Percentiles rank a stretch among this genome's conserved stretches.
These are phyloP conservation scores for Xylaria intraflava DNA, from an alignment of 495 filamentous ascomycete species.

Conservation along the genomic window DNA sequence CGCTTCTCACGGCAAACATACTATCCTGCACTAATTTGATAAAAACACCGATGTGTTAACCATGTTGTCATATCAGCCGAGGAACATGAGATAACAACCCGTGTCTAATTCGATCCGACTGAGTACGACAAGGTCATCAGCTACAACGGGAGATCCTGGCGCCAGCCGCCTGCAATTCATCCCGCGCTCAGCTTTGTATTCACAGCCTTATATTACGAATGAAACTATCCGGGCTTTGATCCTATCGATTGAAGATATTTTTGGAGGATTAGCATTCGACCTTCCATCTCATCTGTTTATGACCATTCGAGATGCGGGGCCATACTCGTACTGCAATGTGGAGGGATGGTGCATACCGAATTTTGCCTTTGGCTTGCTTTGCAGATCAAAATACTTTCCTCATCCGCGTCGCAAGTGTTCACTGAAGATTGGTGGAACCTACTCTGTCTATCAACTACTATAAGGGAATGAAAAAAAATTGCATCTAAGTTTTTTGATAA, in stretches of 20 bases:
- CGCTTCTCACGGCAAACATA: neutral
- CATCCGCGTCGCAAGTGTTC: neutral
- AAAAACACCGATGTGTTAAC: neutral
- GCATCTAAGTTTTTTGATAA: neutral
- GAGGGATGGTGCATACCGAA: neutral
- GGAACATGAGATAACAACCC: neutral
- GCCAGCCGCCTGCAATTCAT: neutral
- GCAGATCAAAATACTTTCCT: neutral
- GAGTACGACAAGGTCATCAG: neutral
- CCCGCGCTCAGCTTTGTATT: neutral
- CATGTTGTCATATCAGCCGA: neutral
- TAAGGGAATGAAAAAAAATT: neutral
- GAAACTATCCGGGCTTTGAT: neutral
- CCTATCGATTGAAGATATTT: neutral
- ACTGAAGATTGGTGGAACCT: neutral
- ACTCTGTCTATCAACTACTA: conserved; percentile 1
- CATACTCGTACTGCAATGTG: neutral
- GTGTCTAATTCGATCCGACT: neutral
- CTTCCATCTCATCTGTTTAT: neutral
- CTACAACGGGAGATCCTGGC: neutral
- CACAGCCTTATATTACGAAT: neutral
- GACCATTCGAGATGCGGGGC: neutral
- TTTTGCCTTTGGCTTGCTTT: conserved; percentile 1
- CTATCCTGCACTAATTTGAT: neutral
- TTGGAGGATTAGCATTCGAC: neutral